A percentile compares a stretch with the other conserved stretches of the same genome.
Conservation (phyloP, 2,329 filamentous ascomycete genomes). For the Aspergillus chevalieri region DNA sequence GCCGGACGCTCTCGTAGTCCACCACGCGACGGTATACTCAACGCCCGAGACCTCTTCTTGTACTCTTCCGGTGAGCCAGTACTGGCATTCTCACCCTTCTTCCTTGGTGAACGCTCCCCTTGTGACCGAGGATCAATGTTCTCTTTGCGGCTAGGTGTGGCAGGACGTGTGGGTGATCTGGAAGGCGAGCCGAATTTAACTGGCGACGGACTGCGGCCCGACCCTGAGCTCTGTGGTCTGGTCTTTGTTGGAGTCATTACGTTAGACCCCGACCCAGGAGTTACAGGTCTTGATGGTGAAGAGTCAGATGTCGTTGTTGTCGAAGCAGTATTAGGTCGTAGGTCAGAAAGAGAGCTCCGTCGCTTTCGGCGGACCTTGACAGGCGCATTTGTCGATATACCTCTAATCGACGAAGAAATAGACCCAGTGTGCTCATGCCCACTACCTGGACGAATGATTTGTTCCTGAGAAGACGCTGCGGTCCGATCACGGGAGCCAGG, state of each 20-base stretch:
- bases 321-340: constrained; percentile 61
- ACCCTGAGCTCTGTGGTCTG: constrained; percentile 24
- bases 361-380: constrained; percentile 64
- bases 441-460: constrained; percentile 38
- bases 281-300: constrained; percentile 31
- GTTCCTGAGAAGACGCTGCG: constrained; percentile 44
- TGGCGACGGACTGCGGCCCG: constrained; percentile 25
- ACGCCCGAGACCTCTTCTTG: constrained; percentile 43
- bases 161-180: constrained; percentile 27
- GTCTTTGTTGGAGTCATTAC: constrained; percentile 23
- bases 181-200: constrained; percentile 24
- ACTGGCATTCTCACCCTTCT: constrained; percentile 20
- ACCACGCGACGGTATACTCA: constrained; percentile 42
- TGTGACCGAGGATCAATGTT: constrained; percentile 32
- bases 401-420: constrained; percentile 45
- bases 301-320: constrained; percentile 48
- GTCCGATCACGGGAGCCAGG: constrained; percentile 52
- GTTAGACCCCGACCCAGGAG: constrained; percentile 24
- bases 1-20: constrained; percentile 30
- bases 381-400: constrained; percentile 40
- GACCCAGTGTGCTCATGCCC: constrained; percentile 43
- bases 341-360: constrained; percentile 83
- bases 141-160: constrained; percentile 34
- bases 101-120: constrained; percentile 27
- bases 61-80: constrained; percentile 32